Evolutionary conservation across 139 green algal genomes (phyloP), one percentile per base, ranked within the genome.

Genomic region (Edaphochlamys debaryana): DNA sequence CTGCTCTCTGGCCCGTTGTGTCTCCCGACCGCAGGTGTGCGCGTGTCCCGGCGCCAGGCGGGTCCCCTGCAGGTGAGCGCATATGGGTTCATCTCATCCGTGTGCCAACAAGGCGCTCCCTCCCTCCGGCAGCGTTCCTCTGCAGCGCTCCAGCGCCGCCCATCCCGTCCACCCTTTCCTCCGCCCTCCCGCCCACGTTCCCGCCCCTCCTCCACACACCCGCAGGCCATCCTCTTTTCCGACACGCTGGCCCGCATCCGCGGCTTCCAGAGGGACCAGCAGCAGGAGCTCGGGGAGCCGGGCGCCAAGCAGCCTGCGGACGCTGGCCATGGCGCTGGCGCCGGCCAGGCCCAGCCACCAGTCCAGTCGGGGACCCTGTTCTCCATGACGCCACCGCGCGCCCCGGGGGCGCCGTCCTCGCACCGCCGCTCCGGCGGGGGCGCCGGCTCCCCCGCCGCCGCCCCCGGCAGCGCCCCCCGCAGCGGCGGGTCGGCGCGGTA

Each of bases 171-270:
- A n/a, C n/a, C n/a, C n/a, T n/a, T n/a, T n/a, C n/a, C n/a, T n/a
- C n/a, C n/a, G n/a, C n/a, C n/a, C n/a, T n/a, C n/a, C n/a, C n/a
- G n/a, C n/a, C n/a, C n/a, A n/a, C n/a, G n/a, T n/a, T n/a, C n/a
- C n/a, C n/a, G n/a, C n/a, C n/a, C n/a, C n/a, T n/a, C n/a, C n/a
- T n/a, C n/a, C n/a, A n/a, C n/a, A n/a, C n/a, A n/a, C n/a, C n/a
- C n/a, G n/a, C n/a, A 84, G 66, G 66, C 78, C 66, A 84, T 84
- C 66, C 78, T 84, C 66, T 84, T 84, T 37, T 84, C 78, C 36
- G 78, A 84, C 78, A 84, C 78, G 0, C 78, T 84, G 8, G 34
- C 66, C 23, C 48, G 78, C 48, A 84, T 84, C 3, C 42, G 50
- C 1, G 78, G 48, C 8, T 84, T 84, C 66, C 78, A 84, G 48